Conservation (phyloP, 1,139 yeast species). For the Pichia inconspicua region DNA sequence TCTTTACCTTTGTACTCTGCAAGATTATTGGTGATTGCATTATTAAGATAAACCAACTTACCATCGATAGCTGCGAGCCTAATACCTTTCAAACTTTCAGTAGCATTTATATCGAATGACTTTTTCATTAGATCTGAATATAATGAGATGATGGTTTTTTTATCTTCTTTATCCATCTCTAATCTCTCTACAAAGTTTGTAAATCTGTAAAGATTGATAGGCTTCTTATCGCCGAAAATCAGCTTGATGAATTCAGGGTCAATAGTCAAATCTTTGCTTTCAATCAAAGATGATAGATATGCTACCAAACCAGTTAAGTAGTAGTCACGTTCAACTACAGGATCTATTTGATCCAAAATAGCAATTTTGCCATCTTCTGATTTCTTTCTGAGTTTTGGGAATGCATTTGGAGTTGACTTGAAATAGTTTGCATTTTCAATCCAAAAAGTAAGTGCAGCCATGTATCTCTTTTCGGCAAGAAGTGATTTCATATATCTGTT, state of each 20-base stretch:
- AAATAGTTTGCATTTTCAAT: conserved; percentile 21
- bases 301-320: conserved; percentile 15
- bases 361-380: not conserved
- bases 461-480: conserved; percentile 17
- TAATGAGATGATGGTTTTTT: conserved; percentile 9
- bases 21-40: conserved; percentile 10
- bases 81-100: conserved; percentile 13
- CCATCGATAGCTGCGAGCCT: conserved; percentile 14
- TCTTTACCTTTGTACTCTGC: conserved; percentile 10
- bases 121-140: conserved; percentile 2
- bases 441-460: conserved; percentile 23
- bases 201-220: conserved; percentile 29
- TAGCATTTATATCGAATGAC: conserved; percentile 21
- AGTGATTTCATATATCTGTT: conserved; percentile 16
- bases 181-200: conserved; percentile 30
- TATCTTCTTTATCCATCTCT: conserved; percentile 29
- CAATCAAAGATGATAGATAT: conserved; percentile 19
- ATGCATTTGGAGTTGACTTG: conserved; percentile 15
- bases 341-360: not conserved
- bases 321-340: conserved; percentile 1
- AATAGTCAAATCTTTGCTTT: conserved; percentile 9
- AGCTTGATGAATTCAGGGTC: conserved; percentile 20
- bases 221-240: conserved; percentile 15
- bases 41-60: conserved; percentile 15
- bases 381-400: not conserved